Evolutionary conservation across 1,284 basidiomycete genomes (phyloP), one percentile per base, ranked within the genome.

Genomic region (Ustilago bromivora): DNA sequence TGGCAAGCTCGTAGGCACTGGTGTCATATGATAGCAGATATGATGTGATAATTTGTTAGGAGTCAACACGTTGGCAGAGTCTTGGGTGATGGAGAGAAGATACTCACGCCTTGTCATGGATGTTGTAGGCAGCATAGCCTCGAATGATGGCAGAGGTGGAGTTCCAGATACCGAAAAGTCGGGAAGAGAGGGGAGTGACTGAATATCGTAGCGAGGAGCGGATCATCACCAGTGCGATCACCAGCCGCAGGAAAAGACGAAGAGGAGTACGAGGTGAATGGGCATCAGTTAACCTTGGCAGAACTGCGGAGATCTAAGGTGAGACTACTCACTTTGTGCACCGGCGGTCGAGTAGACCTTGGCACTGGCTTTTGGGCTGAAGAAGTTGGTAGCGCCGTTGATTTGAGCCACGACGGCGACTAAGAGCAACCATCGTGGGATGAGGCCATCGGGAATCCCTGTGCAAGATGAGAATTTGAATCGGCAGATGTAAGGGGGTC

Each of bases 1-100:
- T 88, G 17, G 94, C 90, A 86, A 98, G 91, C 86, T 96, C 92
- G 87, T 98, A 99, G 8, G 77, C 81, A 32, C 82, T 84, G 60
- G 35, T 11, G 1, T 11, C 36, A 31, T 9, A 35, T 9, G 19
- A 13, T 23, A 52, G 2, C 46, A 61, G 10, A 43, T 28, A 7
- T 15, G 28, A 9, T 23, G 36, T 23, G 35, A 31, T 31, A 12
- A 15, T 19, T 34, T 31, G 36, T 55, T 43, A 71, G 60, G 19
- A 7, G 19, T 11, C 12, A 36, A 31, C 28, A 15, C 5, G 6
- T 6, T 10, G 8, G 2, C 7, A 9, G 17, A n/a, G 49, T 15
- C 36, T 38, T 1, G 10, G 5, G 36, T 38, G 15, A 34, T 5
- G 36, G 47, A 12, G 1, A 38, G 2, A 34, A 6, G 10, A 10